Conservation (phyloP, 1,139 yeast genomes). For the Ogataea hybrid region DNA sequence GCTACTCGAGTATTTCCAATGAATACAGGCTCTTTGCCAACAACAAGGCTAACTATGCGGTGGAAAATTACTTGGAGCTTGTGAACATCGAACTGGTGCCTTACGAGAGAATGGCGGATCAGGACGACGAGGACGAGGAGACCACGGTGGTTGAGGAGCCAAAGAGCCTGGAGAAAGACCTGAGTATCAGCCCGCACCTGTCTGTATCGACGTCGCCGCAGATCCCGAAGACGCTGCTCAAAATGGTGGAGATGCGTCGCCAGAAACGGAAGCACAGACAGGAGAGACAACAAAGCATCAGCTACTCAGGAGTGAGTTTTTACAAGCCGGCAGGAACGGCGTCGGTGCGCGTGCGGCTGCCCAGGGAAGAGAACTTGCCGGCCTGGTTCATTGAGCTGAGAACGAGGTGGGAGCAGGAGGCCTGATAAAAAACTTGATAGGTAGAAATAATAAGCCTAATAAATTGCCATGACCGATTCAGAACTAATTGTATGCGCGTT, state of each 20-base stretch:
- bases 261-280: constrained; percentile 30
- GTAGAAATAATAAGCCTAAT: neutral
- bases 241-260: constrained; percentile 53
- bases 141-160: constrained; percentile 10
- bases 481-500: neutral
- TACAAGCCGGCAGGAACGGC: constrained; percentile 19
- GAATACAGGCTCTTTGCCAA: constrained; percentile 82
- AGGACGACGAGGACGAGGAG: constrained; percentile 8
- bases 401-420: constrained; percentile 54
- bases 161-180: constrained; percentile 9
- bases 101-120: constrained; percentile 24
- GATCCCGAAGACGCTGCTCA: constrained; percentile 57
- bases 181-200: constrained; percentile 16
- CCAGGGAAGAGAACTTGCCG: constrained; percentile 62
- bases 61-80: constrained; percentile 80
- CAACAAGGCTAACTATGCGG: constrained; percentile 69
- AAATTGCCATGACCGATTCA: neutral
- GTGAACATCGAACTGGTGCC: constrained; percentile 52
- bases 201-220: constrained; percentile 64
- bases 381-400: constrained; percentile 67
- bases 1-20: constrained; percentile 74
- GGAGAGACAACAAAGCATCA: constrained; percentile 9
- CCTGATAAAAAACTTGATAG: neutral
- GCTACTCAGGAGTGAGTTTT: constrained; percentile 10
- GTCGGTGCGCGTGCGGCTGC: constrained; percentile 43